Evolutionary conservation across 2,329 filamentous ascomycete species (phyloP).

Genomic region (Fusarium phyllophilum): DNA sequence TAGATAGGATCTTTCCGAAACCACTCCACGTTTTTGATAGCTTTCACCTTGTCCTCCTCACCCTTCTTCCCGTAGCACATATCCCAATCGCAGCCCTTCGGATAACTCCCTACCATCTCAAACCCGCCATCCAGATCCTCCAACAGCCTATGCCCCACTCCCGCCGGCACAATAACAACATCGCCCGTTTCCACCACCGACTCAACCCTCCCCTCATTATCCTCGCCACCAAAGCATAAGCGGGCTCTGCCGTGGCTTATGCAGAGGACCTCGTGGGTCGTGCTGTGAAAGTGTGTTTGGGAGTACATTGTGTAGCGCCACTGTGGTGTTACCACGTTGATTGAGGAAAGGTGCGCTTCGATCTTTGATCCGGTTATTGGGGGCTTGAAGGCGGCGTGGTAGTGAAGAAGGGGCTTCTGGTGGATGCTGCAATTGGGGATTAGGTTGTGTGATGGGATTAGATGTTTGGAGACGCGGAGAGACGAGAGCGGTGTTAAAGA

Average conservation of each 20-base stretch:
- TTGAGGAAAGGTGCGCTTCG: slow-evolving; percentile 62
- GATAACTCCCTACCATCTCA: slow-evolving; percentile 75
- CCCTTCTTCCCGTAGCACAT: slow-evolving; percentile 74
- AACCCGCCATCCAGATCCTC: slow-evolving; percentile 66
- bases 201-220: slow-evolving; percentile 67
- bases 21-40: slow-evolving; percentile 20
- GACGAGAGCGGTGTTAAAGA: slow-evolving; percentile 50
- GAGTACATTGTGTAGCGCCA: slow-evolving; percentile 77
- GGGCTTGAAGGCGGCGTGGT: slow-evolving; percentile 66
- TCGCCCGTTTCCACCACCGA: slow-evolving; percentile 66
- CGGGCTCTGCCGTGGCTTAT: slow-evolving; percentile 67
- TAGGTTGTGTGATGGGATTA: slow-evolving; percentile 65
- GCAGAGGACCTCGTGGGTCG: slow-evolving; percentile 72
- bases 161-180: slow-evolving; percentile 72
- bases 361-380: slow-evolving; percentile 59
- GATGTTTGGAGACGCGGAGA: slow-evolving; percentile 66
- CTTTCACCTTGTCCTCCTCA: slow-evolving; percentile 44
- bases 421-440: slow-evolving; percentile 74
- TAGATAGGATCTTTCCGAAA: slow-evolving; percentile 34
- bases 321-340: slow-evolving; percentile 68
- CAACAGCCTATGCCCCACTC: slow-evolving; percentile 71
- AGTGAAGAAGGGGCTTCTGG: slow-evolving; percentile 72
- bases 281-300: slow-evolving; percentile 74
- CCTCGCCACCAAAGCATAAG: slow-evolving; percentile 74
- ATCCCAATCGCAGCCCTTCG: slow-evolving; percentile 68